A percentile compares a stretch with the other conserved stretches of the same genome.
Evolutionary conservation across 352 stramenopile genomes (phyloP).

Genomic region (Phytophthora cryptogea): DNA sequence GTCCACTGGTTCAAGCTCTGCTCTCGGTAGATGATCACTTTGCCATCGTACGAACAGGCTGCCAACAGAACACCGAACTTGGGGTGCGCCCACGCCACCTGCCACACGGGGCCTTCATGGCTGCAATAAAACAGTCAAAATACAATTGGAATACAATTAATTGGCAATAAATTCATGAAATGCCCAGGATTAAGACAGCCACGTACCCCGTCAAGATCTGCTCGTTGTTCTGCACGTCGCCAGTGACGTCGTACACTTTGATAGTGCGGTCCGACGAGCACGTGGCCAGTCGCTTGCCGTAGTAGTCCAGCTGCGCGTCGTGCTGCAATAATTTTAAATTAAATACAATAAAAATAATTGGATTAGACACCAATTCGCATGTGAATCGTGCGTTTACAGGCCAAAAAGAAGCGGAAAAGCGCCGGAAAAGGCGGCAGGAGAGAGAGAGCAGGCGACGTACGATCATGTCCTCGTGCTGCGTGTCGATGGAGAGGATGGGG

Average conservation of each 20-base stretch:
- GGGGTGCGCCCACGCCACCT: slow-evolving; percentile 98
- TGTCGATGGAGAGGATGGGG: slow-evolving; percentile 93
- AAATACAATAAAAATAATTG: not conserved
- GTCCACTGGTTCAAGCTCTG: slow-evolving; percentile 93
- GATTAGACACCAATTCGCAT: not conserved
- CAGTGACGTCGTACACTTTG: slow-evolving; percentile 96
- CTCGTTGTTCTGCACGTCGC: slow-evolving; percentile 91
- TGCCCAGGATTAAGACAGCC: not conserved
- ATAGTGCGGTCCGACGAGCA: slow-evolving; percentile 97
- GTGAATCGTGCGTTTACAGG: slow-evolving; percentile 14
- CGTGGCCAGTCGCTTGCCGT: slow-evolving; percentile 98
- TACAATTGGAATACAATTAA: slow-evolving; percentile 5
- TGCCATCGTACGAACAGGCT: slow-evolving; percentile 98
- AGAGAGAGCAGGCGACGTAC: slow-evolving; percentile 39
- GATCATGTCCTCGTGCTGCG: slow-evolving; percentile 98
- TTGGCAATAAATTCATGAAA: slow-evolving; percentile 3
- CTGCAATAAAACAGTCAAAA: slow-evolving; percentile 33
- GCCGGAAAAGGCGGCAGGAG: not conserved
- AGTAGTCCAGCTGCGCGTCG: slow-evolving; percentile 99
- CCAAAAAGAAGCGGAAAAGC: slow-evolving; percentile 4
- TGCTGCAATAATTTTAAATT: slow-evolving; percentile 71
- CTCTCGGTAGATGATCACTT: slow-evolving; percentile 97
- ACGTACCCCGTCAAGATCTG: slow-evolving; percentile 82
- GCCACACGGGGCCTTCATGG: slow-evolving; percentile 98
- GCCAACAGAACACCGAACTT: slow-evolving; percentile 96